Evolutionary conservation across 495 filamentous ascomycete genomes (phyloP).

Genomic region (Aspergillus diversus): DNA sequence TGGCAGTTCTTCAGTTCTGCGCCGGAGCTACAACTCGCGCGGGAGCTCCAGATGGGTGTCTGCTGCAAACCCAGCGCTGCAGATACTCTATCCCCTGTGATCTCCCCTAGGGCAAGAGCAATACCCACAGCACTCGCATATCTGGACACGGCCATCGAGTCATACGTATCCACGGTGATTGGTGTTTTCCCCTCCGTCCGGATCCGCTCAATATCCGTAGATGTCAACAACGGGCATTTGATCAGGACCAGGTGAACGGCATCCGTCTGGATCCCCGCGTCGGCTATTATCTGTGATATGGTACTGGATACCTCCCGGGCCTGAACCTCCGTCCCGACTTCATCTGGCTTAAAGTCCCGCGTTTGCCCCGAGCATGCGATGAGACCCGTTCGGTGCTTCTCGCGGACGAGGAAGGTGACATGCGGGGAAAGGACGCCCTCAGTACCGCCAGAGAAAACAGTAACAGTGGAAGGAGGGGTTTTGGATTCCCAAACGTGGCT

Average conservation of each 20-base stretch:
- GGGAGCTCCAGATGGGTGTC: constrained; percentile 6
- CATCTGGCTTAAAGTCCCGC: constrained; percentile 1
- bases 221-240: constrained; percentile 10
- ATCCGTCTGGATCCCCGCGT: background rate
- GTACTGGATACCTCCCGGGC: background rate
- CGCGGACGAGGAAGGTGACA: constrained; percentile 9
- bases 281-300: background rate
- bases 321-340: constrained; percentile 9
- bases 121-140: constrained; percentile 12
- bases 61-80: background rate
- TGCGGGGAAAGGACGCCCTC: constrained; percentile 14
- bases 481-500: constrained; percentile 7
- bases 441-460: constrained; percentile 9
- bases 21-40: constrained; percentile 12
- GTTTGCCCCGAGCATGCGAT: constrained; percentile 9
- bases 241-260: constrained; percentile 4
- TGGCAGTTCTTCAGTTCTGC: constrained; percentile 13
- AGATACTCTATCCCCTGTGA: background rate
- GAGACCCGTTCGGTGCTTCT: constrained; percentile 1
- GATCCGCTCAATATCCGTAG: constrained; percentile 8
- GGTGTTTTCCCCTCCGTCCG: background rate
- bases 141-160: constrained; percentile 8
- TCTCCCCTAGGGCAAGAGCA: constrained; percentile 4
- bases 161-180: constrained; percentile 9
- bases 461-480: background rate